phyloP scores from a whole-genome alignment of 352 stramenopile species.

The Phytophthora fragariaefolia region DNA sequence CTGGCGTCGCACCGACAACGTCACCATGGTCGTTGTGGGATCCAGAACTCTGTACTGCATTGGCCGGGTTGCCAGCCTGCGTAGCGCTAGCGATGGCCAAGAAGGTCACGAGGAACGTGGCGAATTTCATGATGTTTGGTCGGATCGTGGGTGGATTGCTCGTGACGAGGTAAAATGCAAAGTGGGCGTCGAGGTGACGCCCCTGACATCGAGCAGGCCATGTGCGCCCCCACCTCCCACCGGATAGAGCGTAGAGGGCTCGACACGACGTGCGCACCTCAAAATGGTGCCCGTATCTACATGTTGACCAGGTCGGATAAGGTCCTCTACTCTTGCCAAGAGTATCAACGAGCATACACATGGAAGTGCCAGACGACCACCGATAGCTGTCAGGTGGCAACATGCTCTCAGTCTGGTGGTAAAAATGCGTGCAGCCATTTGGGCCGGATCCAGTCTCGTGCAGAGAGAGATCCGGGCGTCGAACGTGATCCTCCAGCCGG shows the following conservation, averaged over 20 bases:
- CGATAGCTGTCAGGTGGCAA: conserved; percentile 17
- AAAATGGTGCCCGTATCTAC: conserved; percentile 25
- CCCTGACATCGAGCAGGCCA: not conserved
- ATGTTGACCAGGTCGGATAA: conserved; percentile 36
- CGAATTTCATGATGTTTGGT: conserved; percentile 52
- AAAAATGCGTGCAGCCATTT: conserved; percentile 24
- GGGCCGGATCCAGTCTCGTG: no score
- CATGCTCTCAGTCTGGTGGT: no score
- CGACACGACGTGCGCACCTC: not conserved
- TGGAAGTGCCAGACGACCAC: conserved; percentile 27
- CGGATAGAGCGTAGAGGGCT: conserved; percentile 18
- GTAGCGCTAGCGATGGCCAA: conserved; percentile 30
- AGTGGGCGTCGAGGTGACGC: conserved; percentile 20
- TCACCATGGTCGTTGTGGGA: conserved; percentile 20
- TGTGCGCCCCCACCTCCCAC: not conserved
- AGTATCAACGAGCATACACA: not conserved
- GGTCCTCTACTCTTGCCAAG: conserved; percentile 24
- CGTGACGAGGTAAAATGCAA: conserved; percentile 37
- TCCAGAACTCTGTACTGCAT: conserved; percentile 18
- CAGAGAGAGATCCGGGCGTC: conserved; percentile 13
- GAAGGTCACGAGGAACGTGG: conserved; percentile 40
- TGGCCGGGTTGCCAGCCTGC: conserved; percentile 28
- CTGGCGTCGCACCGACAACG: conserved; percentile 7
- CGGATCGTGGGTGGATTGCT: conserved; percentile 15
- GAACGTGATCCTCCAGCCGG: conserved; percentile 19